Conservation (phyloP, 129 eudicot species). For the Flaveria linearis region DNA sequence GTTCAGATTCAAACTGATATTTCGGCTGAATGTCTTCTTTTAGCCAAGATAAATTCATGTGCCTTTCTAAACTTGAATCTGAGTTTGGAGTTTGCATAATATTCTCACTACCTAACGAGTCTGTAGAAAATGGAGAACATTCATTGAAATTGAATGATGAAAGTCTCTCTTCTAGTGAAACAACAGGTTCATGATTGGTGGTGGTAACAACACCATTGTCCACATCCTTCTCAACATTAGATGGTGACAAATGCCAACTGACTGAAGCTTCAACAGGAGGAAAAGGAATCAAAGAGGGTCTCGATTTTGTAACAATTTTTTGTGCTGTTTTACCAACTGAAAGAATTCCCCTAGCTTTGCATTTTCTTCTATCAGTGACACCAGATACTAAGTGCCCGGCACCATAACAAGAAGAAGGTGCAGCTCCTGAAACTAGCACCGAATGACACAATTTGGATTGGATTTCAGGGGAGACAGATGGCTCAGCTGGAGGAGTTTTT, state of each 20-base stretch:
- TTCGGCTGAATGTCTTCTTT: constrained; percentile 29
- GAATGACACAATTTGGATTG: constrained; percentile 52
- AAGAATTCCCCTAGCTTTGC: constrained; percentile 75
- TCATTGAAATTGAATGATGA: constrained; percentile 31
- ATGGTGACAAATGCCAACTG: constrained; percentile 72
- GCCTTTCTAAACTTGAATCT: constrained; percentile 51
- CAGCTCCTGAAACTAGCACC: constrained; percentile 40
- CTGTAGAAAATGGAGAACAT: constrained; percentile 49
- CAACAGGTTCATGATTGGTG: constrained; percentile 11
- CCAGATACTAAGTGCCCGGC: constrained; percentile 83
- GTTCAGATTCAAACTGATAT: constrained; percentile 34
- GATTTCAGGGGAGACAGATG: constrained; percentile 86
- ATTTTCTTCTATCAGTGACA: constrained; percentile 68
- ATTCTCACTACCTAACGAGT: constrained; percentile 57
- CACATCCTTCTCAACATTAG: constrained; percentile 36
- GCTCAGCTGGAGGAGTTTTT: constrained; percentile 76
- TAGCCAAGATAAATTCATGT: constrained; percentile 33
- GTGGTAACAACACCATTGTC: constrained; percentile 15
- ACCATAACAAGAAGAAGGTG: constrained; percentile 65
- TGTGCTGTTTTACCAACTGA: constrained; percentile 41
- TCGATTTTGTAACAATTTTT: constrained; percentile 25
- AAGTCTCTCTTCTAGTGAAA: constrained; percentile 27
- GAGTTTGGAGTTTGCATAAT: constrained; percentile 79
- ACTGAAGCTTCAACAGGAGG: constrained; percentile 83
- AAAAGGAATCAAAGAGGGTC: constrained; percentile 57